Percentiles rank a stretch among this genome's conserved stretches.
Conservation (phyloP, 495 filamentous ascomycete species). For the Penicillium manginii region DNA sequence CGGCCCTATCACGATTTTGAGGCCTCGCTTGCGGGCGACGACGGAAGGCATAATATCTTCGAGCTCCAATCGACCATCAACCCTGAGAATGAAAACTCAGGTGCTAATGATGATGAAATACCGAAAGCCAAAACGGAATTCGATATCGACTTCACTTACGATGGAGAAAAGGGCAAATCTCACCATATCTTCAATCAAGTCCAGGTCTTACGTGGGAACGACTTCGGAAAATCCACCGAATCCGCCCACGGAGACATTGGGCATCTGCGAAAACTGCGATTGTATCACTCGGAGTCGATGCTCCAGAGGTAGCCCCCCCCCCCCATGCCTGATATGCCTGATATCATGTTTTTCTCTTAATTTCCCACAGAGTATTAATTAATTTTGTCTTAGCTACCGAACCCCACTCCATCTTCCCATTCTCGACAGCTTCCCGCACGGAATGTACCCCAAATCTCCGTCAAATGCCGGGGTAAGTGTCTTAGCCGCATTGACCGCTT, state of each 20-base stretch:
- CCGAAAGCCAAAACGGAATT: constrained; percentile 41
- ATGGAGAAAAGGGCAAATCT: constrained; percentile 40
- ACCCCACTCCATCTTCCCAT: constrained; percentile 71
- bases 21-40: constrained; percentile 69
- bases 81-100: constrained; percentile 12
- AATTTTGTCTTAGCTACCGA: constrained; percentile 49
- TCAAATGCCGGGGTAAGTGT: constrained; percentile 55
- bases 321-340: background rate
- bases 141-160: constrained; percentile 63
- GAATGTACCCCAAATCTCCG: constrained; percentile 58
- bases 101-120: constrained; percentile 13
- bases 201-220: constrained; percentile 45
- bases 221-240: constrained; percentile 43
- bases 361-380: background rate
- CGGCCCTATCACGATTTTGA: constrained; percentile 65
- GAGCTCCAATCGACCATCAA: constrained; percentile 64
- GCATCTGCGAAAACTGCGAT: constrained; percentile 35
- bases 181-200: constrained; percentile 68
- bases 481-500: constrained; percentile 70
- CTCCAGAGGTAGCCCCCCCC: constrained; percentile 65
- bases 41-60: constrained; percentile 78
- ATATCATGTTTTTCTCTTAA: constrained; percentile 15
- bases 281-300: constrained; percentile 51
- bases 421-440: constrained; percentile 76
- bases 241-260: constrained; percentile 34